Evolutionary conservation across 1,284 basidiomycete species (phyloP).

Genomic region (Xerocomus alliaceus): DNA sequence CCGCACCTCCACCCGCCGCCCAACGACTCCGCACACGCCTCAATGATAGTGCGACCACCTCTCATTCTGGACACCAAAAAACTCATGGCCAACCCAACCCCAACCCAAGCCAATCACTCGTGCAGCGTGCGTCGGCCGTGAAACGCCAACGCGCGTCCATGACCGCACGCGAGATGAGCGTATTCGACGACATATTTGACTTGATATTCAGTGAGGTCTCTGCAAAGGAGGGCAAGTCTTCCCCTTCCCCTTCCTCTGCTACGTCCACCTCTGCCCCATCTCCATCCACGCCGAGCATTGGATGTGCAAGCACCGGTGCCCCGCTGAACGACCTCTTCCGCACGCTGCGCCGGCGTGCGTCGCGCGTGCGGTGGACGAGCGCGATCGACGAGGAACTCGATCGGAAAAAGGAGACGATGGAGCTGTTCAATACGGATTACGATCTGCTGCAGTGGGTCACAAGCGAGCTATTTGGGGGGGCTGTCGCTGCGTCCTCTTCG

Average conservation of each 20-base stretch:
- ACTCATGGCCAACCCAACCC: neutral
- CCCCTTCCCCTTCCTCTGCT: neutral
- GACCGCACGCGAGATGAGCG: constrained; percentile 68
- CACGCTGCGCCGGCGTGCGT: constrained; percentile 56
- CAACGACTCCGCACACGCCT: constrained; percentile 19
- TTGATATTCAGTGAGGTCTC: constrained; percentile 68
- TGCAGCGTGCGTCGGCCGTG: constrained; percentile 21
- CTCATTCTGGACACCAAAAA: neutral
- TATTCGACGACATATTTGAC: constrained; percentile 76
- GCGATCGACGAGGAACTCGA: constrained; percentile 69
- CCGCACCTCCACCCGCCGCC: constrained; percentile 29
- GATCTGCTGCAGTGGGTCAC: constrained; percentile 81
- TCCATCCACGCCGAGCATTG: constrained; percentile 22
- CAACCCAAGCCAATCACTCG: neutral
- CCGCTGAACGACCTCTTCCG: constrained; percentile 42
- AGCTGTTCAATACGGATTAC: constrained; percentile 70
- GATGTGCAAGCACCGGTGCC: constrained; percentile 15
- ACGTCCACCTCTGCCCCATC: neutral
- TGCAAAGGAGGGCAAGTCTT: constrained; percentile 36
- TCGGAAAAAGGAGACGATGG: constrained; percentile 77
- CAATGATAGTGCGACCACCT: neutral
- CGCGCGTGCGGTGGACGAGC: constrained; percentile 56
- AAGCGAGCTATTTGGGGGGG: constrained; percentile 71
- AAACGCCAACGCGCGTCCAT: constrained; percentile 59
- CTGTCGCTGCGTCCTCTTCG: neutral